Base-by-base conservation (phyloP, 768 basidiomycete genomes). In the Kwoniella botswanensis region DNA sequence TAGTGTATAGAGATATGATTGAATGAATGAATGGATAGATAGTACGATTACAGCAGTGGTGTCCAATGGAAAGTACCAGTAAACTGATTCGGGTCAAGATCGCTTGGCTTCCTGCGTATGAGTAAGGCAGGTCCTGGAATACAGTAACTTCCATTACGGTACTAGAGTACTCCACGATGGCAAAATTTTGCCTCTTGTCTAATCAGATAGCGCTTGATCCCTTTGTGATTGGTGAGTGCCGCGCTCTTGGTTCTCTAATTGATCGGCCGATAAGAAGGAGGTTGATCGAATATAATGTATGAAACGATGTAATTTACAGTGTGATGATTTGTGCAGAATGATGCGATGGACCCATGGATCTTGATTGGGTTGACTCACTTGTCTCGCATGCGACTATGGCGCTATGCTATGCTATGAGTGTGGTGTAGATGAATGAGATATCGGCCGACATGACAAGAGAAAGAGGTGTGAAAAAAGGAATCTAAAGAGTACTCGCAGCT, bases 361-460 rank as follows among this genome's bases (percentile, higher is more conserved):
- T 15, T 50, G 46, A 46, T 9, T 46, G 46, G 12, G 46, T 18
- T 50, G 46, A 50, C 18, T 50, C 46, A 13, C 12, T 10, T 10
- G 46, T 50, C 46, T 35, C 35, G 35, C 35, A 35, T 7, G 35
- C 35, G 46, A 15, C 18, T 13, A 15, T 50, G 18, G 46, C 13
- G 12, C 13, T 50, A 50, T 50, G 46, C 46, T 50, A 50, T 15
- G 46, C 46, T 50, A 15, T 18, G 13, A 50, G 13, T 18, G 21
- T 21, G 3, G 21, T 35, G 56, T 18, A 22, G 56, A 57, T 57
- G 56, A 35, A 9, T 35, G 35, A 35, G 35, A 1, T 6, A 35
- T 57, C 56, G 56, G 22, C 29, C 21, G 56, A 35, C 29, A 57
- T 35, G 56, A 35, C 56, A 57, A 57, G 24, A 57, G 56, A 57